Conservation (phyloP, 495 filamentous ascomycete genomes). For the Aspergillus indologenus region DNA sequence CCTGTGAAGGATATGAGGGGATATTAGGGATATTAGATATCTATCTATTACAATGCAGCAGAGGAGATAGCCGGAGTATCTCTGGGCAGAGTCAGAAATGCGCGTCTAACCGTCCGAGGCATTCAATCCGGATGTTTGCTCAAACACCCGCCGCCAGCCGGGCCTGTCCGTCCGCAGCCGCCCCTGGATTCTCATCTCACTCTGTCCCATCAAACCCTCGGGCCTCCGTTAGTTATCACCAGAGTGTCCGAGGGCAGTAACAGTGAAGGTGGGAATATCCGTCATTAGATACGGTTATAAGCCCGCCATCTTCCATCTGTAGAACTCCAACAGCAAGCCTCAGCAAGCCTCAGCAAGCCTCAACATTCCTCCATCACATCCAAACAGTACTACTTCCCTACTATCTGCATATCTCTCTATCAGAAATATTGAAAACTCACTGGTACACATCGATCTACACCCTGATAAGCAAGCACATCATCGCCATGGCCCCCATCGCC, state of each 20-base stretch:
- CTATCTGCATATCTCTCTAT: background rate
- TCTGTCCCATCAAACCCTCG: no score
- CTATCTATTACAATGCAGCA: no score
- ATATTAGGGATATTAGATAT: no score
- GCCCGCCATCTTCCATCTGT: background rate
- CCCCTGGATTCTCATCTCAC: no score
- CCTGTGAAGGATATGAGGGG: no score
- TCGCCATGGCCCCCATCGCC: conserved; percentile 68
- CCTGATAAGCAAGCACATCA: conserved; percentile 9
- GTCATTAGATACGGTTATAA: background rate
- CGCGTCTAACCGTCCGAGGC: background rate
- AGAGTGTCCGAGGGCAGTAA: background rate
- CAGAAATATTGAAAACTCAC: no score
- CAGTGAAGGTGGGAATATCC: background rate
- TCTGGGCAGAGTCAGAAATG: background rate
- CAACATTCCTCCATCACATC: no score
- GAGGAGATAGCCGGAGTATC: background rate
- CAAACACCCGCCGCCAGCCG: conserved; percentile 18
- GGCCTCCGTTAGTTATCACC: no score
- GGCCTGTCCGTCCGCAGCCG: conserved; percentile 20
- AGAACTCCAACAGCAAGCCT: background rate
- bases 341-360: background rate
- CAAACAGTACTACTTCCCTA: background rate
- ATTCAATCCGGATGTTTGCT: conserved; percentile 5
- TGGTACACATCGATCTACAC: no score